phyloP scores from a whole-genome alignment of 108 stramenopile species.

The Nannochloropsis salina region DNA sequence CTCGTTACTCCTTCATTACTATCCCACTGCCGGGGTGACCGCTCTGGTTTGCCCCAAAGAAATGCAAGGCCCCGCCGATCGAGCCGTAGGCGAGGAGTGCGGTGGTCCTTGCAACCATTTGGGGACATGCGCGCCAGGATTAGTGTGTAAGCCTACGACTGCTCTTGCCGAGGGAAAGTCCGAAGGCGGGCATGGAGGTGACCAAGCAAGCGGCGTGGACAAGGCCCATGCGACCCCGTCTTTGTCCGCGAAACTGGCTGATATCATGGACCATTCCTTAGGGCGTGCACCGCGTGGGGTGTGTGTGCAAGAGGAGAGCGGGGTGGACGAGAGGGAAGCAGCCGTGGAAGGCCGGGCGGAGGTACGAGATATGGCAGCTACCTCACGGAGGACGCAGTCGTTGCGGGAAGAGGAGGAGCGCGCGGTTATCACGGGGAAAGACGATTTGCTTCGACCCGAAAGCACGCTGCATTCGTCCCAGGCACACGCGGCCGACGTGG shows the following conservation, averaged over 20 bases:
- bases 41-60: background rate
- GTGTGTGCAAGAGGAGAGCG: background rate
- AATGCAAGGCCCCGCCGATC: conserved; percentile 5
- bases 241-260: background rate
- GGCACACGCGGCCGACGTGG: background rate
- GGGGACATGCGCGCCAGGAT: background rate
- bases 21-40: background rate
- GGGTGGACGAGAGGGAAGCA: background rate
- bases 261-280: background rate
- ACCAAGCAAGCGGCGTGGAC: background rate
- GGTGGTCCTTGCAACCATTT: background rate
- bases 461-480: background rate
- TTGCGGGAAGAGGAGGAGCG: background rate
- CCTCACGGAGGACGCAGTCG: background rate
- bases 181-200: background rate
- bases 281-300: background rate
- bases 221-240: background rate
- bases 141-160: background rate
- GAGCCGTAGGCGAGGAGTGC: background rate
- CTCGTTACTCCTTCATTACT: background rate
- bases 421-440: background rate
- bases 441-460: background rate
- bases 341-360: background rate
- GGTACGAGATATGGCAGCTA: background rate
- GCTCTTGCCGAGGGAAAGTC: background rate